These are phyloP conservation scores for Acanthamoeba polyphaga DNA, from an alignment of 208 protist genomes.

Conservation along the genomic window DNA sequence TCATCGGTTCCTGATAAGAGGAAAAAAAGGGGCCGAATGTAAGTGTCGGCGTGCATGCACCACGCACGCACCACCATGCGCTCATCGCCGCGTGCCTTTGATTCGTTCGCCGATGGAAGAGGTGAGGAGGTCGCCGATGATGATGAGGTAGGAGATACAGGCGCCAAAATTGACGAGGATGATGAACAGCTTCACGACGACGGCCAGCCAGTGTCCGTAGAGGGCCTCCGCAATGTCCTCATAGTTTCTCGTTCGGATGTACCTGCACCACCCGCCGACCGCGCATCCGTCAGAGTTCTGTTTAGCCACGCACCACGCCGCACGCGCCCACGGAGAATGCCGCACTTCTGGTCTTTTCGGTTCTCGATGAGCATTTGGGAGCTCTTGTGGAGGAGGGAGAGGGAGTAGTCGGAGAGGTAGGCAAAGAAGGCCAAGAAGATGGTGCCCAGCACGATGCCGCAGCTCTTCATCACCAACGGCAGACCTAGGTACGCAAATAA, in stretches of 20 bases:
- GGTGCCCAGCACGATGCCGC: slow-evolving; percentile 19
- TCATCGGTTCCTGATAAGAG: background rate
- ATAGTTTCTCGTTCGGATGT: slow-evolving; percentile 29
- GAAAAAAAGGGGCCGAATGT: background rate
- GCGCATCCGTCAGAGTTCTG: background rate
- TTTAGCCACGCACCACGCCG: background rate
- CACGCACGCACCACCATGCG: background rate
- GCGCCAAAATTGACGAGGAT: slow-evolving; percentile 46
- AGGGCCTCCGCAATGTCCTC: slow-evolving; percentile 38
- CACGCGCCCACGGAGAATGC: background rate
- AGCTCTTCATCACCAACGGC: slow-evolving; percentile 42
- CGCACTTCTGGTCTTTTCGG: slow-evolving; percentile 34
- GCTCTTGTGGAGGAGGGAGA: slow-evolving; percentile 7
- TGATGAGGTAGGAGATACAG: slow-evolving; percentile 32
- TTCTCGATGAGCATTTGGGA: slow-evolving; percentile 19
- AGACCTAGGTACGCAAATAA: background rate
- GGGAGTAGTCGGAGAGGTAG: slow-evolving; percentile 46
- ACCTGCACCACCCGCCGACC: background rate
- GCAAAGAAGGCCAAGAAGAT: slow-evolving; percentile 21
- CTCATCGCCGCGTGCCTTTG: background rate
- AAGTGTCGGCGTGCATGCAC: background rate
- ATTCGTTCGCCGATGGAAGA: slow-evolving; percentile 23
- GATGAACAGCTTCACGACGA: slow-evolving; percentile 11
- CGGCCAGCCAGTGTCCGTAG: background rate
- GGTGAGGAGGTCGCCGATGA: slow-evolving; percentile 19